Evolutionary conservation across 2,329 filamentous ascomycete genomes (phyloP), one percentile per base, ranked within the genome.

Genomic region (Penicillium freii): DNA sequence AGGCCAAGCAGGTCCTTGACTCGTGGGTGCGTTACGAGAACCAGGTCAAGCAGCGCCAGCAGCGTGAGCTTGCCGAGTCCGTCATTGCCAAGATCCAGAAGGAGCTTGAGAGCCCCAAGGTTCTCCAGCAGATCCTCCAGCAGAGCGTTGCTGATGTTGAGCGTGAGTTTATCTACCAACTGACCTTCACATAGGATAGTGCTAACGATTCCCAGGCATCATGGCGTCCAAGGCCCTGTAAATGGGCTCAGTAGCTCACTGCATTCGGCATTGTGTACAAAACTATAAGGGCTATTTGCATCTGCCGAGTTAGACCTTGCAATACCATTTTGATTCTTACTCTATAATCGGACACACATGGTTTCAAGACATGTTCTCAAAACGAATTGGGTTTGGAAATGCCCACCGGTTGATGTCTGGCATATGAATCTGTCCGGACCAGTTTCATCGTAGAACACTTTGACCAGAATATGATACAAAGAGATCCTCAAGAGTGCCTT

Each of bases 11-110:
- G 61, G 94, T 97, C 59, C 87, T 99, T 66, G 94, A 99, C 78
- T 97, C 92, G 57, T 99, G 94, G 95, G 92, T 97, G 65, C 90
- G 94, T 77, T 99, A 99, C 80, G 94, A 99, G 84, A 83, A 90
- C 71, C 94, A 97, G 84, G 92, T 99, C 75, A 99, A 97, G 90
- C 89, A 93, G 83, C 89, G 94, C 78, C 92, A 99, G 84, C 94
- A 99, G 86, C 88, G 85, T 80, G 94, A 99, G 85, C 87, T 99
- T 66, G 91, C 94, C 65, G 87, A 96, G 75, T 86, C 82, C 78
- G 84, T 99, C 79, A 97, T 99, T 73, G 87, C 89, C 83, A 99
- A 97, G 87, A 94, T 97, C 75, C 88, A 90, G 80, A 97, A 97
- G 87, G 93, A 97, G 85, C 87, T 99, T 58, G 91, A 97, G 85